Conservation (phyloP, 2,329 filamentous ascomycete species). For the Pseudogymnoascus sp. region DNA sequence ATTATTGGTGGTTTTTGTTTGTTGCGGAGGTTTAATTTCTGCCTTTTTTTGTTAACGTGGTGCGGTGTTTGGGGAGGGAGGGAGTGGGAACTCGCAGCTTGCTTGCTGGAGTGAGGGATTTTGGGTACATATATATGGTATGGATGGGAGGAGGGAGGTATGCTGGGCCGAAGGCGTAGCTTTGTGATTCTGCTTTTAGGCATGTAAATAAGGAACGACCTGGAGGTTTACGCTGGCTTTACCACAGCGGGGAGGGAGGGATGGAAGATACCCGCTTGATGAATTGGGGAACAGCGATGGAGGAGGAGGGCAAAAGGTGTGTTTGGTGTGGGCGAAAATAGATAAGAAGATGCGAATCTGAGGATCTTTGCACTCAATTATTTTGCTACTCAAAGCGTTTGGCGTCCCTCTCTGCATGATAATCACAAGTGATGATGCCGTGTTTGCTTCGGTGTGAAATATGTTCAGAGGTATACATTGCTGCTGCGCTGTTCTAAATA, state of each 20-base stretch:
- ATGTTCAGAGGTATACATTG: constrained; percentile 2
- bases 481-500: not conserved
- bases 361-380: not conserved
- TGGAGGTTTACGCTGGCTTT: not conserved
- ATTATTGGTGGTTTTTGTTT: not conserved
- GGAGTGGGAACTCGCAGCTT: not conserved
- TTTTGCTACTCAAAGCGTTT: not conserved
- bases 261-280: not conserved
- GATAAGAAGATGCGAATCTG: constrained; percentile 2
- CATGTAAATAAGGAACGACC: constrained; percentile 5
- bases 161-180: not conserved
- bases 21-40: not conserved
- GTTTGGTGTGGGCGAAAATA: not conserved
- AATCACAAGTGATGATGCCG: not conserved
- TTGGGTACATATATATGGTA: constrained; percentile 1
- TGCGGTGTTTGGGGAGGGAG: not conserved
- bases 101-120: not conserved
- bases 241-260: not conserved
- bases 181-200: not conserved
- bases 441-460: not conserved
- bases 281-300: not conserved
- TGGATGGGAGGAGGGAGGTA: not conserved
- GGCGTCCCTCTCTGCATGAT: not conserved
- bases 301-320: not conserved
- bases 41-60: not conserved